A percentile compares a stretch with the other conserved stretches of the same genome.
Evolutionary conservation across 148 eudicot genomes (phyloP).

Genomic region (Vaccinium darrowii): DNA sequence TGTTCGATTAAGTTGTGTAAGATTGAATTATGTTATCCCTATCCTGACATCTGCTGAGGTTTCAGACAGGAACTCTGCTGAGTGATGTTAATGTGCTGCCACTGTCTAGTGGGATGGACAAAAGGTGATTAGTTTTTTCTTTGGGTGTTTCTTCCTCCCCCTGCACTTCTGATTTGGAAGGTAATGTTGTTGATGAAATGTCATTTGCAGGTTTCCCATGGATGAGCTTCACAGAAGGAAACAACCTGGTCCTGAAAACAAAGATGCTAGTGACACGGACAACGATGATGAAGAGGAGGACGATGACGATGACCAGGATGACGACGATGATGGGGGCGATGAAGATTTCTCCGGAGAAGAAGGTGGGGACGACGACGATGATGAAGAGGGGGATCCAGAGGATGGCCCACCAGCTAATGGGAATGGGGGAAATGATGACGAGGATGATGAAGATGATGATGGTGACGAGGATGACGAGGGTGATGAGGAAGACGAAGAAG

Average conservation of each 20-base stretch:
- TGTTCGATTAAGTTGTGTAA: no score
- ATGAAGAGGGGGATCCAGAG: constrained; percentile 38
- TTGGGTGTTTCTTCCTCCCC: neutral
- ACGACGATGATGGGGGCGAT: constrained; percentile 37
- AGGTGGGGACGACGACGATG: constrained; percentile 31
- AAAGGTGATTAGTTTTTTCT: constrained; percentile 26
- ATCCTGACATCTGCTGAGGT: constrained; percentile 5
- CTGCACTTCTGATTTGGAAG: neutral
- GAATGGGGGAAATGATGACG: constrained; percentile 34
- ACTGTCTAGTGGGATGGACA: constrained; percentile 28
- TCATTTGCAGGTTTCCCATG: constrained; percentile 35
- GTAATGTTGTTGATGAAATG: neutral
- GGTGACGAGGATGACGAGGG: constrained; percentile 34
- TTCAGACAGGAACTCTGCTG: constrained; percentile 58
- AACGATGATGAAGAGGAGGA: constrained; percentile 43
- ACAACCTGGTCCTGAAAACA: constrained; percentile 38
- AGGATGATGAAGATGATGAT: constrained; percentile 39
- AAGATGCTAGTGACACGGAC: constrained; percentile 43
- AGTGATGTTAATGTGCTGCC: constrained; percentile 32
- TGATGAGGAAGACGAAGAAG: constrained; percentile 47
- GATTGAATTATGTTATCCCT: neutral
- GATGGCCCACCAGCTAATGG: constrained; percentile 39
- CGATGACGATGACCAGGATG: constrained; percentile 27
- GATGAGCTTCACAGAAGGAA: constrained; percentile 31
- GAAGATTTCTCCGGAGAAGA: constrained; percentile 44